Conservation (phyloP, 805 yeast species). For the Torulaspora quercuum region DNA sequence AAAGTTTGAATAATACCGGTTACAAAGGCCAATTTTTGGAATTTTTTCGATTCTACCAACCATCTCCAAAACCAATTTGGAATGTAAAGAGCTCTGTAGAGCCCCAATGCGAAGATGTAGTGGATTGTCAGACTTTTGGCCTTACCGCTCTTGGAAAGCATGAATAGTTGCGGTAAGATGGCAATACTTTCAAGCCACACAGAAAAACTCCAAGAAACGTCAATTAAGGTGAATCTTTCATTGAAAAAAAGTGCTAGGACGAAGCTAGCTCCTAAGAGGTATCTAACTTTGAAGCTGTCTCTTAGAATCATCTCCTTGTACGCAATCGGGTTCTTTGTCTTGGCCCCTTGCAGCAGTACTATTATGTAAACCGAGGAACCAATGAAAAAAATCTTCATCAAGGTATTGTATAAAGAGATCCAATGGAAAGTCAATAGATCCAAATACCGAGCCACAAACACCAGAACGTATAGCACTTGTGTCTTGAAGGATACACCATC, state of each 20-base stretch:
- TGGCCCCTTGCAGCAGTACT: constrained; percentile 53
- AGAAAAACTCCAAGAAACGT: constrained; percentile 81
- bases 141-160: constrained; percentile 85
- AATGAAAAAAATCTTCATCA: constrained; percentile 81
- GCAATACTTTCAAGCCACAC: constrained; percentile 92
- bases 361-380: constrained; percentile 71
- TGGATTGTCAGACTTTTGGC: constrained; percentile 86
- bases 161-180: constrained; percentile 86
- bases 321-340: constrained; percentile 48
- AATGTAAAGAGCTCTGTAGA: constrained; percentile 83
- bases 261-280: constrained; percentile 60
- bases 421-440: constrained; percentile 50
- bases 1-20: constrained; percentile 86
- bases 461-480: constrained; percentile 71
- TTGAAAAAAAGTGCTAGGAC: constrained; percentile 62
- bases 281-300: constrained; percentile 72
- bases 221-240: constrained; percentile 56
- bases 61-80: constrained; percentile 95
- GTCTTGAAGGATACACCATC: constrained; percentile 88
- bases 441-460: constrained; percentile 68
- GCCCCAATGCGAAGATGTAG: constrained; percentile 89
- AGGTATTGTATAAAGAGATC: constrained; percentile 66
- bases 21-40: constrained; percentile 66
- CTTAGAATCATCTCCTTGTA: constrained; percentile 54
- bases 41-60: constrained; percentile 48